phyloP scores from a whole-genome alignment of 2,329 filamentous ascomycete species.

The Pseudocercospora musae region DNA sequence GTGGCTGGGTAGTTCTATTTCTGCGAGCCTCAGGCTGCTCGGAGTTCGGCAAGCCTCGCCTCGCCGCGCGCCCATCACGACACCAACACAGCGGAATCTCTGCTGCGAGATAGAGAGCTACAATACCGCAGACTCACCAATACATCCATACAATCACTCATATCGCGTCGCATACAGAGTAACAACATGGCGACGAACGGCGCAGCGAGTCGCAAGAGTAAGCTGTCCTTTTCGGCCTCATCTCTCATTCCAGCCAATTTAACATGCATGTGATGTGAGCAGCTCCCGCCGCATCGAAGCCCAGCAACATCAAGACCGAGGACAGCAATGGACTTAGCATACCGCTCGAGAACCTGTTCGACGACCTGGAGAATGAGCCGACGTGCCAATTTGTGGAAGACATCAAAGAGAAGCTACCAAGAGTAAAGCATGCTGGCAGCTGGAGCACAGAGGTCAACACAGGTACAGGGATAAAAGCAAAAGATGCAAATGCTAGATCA shows the following conservation, averaged over 20 bases:
- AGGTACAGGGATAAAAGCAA: conserved; percentile 25
- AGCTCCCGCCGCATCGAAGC: conserved; percentile 22
- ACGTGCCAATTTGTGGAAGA: conserved; percentile 26
- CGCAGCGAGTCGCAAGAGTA: conserved; percentile 32
- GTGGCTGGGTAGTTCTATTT: not conserved
- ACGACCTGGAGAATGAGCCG: conserved; percentile 26
- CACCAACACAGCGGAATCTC: not conserved
- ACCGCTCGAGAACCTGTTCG: conserved; percentile 31
- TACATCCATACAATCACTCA: not conserved
- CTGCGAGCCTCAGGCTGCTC: not conserved
- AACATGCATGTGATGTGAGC: conserved; percentile 15
- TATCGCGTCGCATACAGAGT: not conserved
- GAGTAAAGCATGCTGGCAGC: conserved; percentile 33
- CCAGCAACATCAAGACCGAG: conserved; percentile 17
- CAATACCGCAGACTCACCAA: not conserved
- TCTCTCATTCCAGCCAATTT: conserved; percentile 12
- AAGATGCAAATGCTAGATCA: conserved; percentile 12
- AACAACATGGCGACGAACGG: conserved; percentile 33
- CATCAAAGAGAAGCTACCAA: conserved; percentile 29
- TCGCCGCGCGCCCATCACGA: not conserved
- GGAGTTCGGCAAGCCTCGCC: not conserved
- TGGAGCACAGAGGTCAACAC: conserved; percentile 33
- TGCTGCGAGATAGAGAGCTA: not conserved
- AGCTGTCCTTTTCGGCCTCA: conserved; percentile 10
- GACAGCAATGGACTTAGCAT: conserved; percentile 25